Percentiles rank a stretch among this genome's conserved stretches.
These are phyloP conservation scores for Verbascum thapsus DNA, from an alignment of 257 asterid genomes.

Conservation along the genomic window DNA sequence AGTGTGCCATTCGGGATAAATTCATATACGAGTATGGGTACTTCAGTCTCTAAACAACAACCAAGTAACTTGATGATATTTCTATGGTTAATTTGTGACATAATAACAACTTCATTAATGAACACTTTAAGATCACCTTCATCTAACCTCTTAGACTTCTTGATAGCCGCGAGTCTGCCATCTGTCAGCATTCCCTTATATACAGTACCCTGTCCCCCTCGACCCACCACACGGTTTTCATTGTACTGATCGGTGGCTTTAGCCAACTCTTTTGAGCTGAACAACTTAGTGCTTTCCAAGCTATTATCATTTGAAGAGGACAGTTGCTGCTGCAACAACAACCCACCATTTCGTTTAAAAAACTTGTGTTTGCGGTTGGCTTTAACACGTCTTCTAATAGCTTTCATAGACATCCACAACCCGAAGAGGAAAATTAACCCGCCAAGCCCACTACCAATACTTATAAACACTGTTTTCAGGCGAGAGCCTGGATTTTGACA, in stretches of 20 bases:
- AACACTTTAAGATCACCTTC: conserved; percentile 38
- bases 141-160: conserved; percentile 36
- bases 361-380: conserved; percentile 24
- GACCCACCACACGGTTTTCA: conserved; percentile 42
- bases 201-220: conserved; percentile 51
- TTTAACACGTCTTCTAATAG: conserved; percentile 25
- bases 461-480: not conserved
- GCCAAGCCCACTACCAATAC: conserved; percentile 24
- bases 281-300: conserved; percentile 34
- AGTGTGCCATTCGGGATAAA: conserved; percentile 43
- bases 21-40: conserved; percentile 42
- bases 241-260: conserved; percentile 39
- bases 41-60: conserved; percentile 38
- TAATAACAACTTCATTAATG: conserved; percentile 45
- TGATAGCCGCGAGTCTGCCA: conserved; percentile 44
- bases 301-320: conserved; percentile 31
- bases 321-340: conserved; percentile 39
- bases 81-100: conserved; percentile 40
- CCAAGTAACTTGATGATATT: conserved; percentile 38
- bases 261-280: conserved; percentile 31
- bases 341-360: conserved; percentile 42
- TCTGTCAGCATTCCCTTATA: conserved; percentile 47
- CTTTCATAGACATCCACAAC: conserved; percentile 25
- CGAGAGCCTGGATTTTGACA: conserved; percentile 3
- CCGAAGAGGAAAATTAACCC: not conserved